These are phyloP conservation scores for Hypoxylon sp. DNA, from an alignment of 2,329 filamentous ascomycete genomes.

Conservation along the genomic window DNA sequence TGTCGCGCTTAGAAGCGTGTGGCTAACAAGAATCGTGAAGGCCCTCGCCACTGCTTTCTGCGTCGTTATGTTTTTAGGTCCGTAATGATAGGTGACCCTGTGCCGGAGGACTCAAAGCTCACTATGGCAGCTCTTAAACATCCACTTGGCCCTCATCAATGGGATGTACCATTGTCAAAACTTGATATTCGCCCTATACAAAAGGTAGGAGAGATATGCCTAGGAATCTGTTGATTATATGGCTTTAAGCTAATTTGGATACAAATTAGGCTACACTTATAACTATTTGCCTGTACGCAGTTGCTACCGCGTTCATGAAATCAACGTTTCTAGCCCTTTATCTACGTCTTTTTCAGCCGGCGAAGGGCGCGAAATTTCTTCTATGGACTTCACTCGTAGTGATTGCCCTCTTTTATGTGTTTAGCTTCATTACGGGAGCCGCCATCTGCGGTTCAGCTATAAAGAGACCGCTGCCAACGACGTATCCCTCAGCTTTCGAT, in stretches of 20 bases:
- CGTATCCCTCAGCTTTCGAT: slow-evolving; percentile 26
- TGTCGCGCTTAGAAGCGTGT: no score
- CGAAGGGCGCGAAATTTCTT: slow-evolving; percentile 28
- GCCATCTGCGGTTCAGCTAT: slow-evolving; percentile 35
- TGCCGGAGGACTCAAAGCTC: neutral
- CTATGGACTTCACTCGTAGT: slow-evolving; percentile 41
- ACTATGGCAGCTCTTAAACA: slow-evolving; percentile 35
- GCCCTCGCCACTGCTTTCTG: slow-evolving; percentile 41
- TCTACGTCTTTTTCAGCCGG: slow-evolving; percentile 43
- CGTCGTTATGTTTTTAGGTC: slow-evolving; percentile 34
- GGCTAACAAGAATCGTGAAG: slow-evolving; percentile 25
- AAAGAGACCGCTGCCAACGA: slow-evolving; percentile 17
- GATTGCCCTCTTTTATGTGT: slow-evolving; percentile 40
- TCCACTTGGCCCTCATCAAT: slow-evolving; percentile 44
- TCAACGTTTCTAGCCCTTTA: slow-evolving; percentile 43
- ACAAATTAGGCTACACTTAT: slow-evolving; percentile 33
- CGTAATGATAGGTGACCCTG: slow-evolving; percentile 5
- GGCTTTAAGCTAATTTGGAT: neutral
- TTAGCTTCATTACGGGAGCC: slow-evolving; percentile 35
- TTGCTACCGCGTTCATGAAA: slow-evolving; percentile 44
- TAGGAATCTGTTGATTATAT: neutral
- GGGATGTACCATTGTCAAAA: slow-evolving; percentile 42
- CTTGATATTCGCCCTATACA: slow-evolving; percentile 28
- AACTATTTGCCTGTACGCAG: slow-evolving; percentile 37
- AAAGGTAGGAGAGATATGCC: slow-evolving; percentile 24